Evolutionary conservation across 179 eudicot species (phyloP).

Genomic region (Beta lomatogona): DNA sequence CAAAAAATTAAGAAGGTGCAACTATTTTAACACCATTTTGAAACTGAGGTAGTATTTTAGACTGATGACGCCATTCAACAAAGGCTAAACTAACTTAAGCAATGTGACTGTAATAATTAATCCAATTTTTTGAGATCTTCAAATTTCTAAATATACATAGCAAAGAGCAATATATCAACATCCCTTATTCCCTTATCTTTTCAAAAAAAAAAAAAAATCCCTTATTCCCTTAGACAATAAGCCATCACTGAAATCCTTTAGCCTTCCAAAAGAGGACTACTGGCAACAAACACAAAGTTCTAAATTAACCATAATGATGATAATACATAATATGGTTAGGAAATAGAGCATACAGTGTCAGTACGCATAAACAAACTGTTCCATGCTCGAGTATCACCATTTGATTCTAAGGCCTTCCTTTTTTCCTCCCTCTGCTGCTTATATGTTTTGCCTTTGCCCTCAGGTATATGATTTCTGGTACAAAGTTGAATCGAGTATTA

Average conservation of each 20-base stretch:
- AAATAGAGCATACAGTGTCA: slow-evolving; percentile 66
- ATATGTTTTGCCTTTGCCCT: slow-evolving; percentile 53
- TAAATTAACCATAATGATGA: background rate
- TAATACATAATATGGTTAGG: background rate
- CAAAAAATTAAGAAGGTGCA: background rate
- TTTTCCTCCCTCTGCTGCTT: slow-evolving; percentile 72
- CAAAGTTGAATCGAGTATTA: background rate
- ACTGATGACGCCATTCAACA: background rate
- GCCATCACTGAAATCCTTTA: background rate
- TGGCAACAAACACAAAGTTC: slow-evolving; percentile 2
- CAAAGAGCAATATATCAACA: background rate
- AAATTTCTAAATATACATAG: background rate
- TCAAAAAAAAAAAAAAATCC: too few relatives aligned
- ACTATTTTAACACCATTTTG: background rate
- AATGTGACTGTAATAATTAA: background rate
- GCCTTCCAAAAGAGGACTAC: slow-evolving; percentile 3
- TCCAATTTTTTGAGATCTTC: background rate
- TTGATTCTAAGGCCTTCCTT: slow-evolving; percentile 78
- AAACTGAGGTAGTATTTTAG: background rate
- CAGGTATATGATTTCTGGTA: slow-evolving; percentile 41
- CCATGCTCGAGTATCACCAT: slow-evolving; percentile 87
- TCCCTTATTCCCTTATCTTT: background rate
- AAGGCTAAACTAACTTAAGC: background rate
- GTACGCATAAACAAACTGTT: slow-evolving; percentile 91
- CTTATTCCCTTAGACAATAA: background rate